Base-by-base conservation (phyloP, 2,329 filamentous ascomycete species). In the Emericellopsis atlantica region DNA sequence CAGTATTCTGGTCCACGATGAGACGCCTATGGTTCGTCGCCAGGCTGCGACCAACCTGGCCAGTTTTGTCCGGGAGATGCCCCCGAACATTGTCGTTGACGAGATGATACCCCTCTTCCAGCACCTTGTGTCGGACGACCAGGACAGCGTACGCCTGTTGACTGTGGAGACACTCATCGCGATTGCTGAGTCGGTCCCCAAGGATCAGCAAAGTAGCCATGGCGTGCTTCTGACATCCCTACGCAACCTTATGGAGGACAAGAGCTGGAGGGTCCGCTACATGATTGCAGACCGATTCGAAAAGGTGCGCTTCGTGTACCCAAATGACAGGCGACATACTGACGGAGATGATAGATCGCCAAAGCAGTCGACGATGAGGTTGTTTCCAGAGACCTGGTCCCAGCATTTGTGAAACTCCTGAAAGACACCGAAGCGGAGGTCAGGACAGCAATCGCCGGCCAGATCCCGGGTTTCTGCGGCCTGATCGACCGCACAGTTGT, bases 81-180 rank as follows among this genome's bases (percentile, higher is more conserved):
- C 87, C 36, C 79, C 89, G 37, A 74, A 83, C 43, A 80, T 95
- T 53, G 87, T 96, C 52, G 87, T 98, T 54, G 87, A 95, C 43
- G 92, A 98, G 69, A 96, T 98, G 86, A 95, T 98, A 69, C 87
- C 90, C 58, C 76, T 96, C 51, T 98, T 98, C 69, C 89, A 96
- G 66, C 90, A 95, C 64, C 80, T 98, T 48, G 89, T 90, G 40
- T 80, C 84, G 54, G 92, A 98, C 58, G 92, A 98, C 60, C 92
- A 98, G 66, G 92, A 98, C 63, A 96, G 90, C 55, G 92, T 98
- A 48, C 82, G 92, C 48, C 72, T 98, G 54, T 72, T 98, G 58
- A 98, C 92, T 1, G 92, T 98, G 34, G 90, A 98, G 57, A 86
- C 96, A 48, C 76, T 98, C 51, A 94, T 96, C 55, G 84, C 90